Evolutionary conservation across 2,329 filamentous ascomycete genomes (phyloP), one percentile per base, ranked within the genome.

Genomic region (Xenoacremonium recifei): DNA sequence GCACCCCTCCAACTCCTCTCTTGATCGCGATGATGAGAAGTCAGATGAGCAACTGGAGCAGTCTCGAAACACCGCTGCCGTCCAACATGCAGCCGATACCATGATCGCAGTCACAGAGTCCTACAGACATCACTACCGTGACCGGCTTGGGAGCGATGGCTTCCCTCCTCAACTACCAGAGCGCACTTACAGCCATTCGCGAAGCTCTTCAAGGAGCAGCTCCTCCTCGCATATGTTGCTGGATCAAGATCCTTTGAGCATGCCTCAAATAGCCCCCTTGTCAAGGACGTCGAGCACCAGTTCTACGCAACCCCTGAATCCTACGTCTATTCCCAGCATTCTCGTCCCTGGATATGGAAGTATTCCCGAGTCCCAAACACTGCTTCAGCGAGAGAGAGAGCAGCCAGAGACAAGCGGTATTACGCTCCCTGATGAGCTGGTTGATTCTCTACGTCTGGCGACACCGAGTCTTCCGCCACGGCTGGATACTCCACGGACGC

Each of bases 21-120:
- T 32, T 43, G 21, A 45, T 46, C 40, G 45, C 23, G 51, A 52
- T 40, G 49, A 53, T 31, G 51, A 50, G 30, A 55, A 58, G 39
- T 54, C 55, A 11, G 49, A 57, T 32, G 40, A 43, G 30, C 42
- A 37, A 36, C 52, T 46, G 29, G 43, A 54, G 35, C 46, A 39
- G 15, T 39, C 40, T 13, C 47, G 45, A 34, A 40, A 34, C 17
- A 47, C 48, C 40, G 44, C 45, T 30, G 47, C 51, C 17, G 21
- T 53, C 23, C 53, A 54, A 25, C 45, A 52, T 45, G 51, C 44
- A 25, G 39, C 53, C 21, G 49, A 54, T 30, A 53, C 50, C 15
- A 55, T 58, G 53, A 52, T 58, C 29, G 55, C 55, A 12, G 52
- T 54, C 17, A 58, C 55, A 3, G 55, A 58, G 32, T 57, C 55